phyloP scores from a whole-genome alignment of 2,329 filamentous ascomycete genomes.

The Aspergillus costaricaensis region DNA sequence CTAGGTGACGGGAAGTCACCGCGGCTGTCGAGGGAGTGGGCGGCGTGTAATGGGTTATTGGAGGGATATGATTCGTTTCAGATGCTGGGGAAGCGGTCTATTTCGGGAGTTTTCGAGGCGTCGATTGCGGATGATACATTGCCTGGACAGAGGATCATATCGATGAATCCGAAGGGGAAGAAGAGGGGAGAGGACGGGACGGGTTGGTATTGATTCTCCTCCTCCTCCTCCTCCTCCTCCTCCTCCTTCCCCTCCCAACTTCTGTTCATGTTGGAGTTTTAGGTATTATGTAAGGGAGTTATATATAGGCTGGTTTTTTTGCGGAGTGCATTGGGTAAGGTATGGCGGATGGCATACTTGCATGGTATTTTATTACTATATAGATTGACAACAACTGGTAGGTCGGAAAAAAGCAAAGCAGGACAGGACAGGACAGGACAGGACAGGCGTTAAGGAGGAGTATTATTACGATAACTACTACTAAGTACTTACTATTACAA shows the following conservation, averaged over 20 bases:
- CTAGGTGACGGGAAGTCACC: conserved; percentile 58
- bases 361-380: background rate
- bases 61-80: conserved; percentile 57
- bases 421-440: no score
- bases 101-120: conserved; percentile 62
- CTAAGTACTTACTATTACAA: no score
- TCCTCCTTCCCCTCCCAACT: no score
- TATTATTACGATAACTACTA: no score
- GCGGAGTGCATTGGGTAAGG: background rate
- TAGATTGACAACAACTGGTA: background rate
- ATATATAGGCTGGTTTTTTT: no score
- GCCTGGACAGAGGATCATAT: conserved; percentile 60
- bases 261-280: background rate
- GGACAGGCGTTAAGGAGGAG: no score
- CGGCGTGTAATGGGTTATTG: conserved; percentile 53
- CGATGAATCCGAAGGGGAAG: conserved; percentile 59
- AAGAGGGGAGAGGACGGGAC: conserved; percentile 58
- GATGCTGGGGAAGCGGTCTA: conserved; percentile 55
- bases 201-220: no score
- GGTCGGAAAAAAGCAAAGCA: no score
- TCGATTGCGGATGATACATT: conserved; percentile 56
- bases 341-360: background rate
- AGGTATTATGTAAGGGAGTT: background rate
- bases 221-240: no score
- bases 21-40: conserved; percentile 54